Evolutionary conservation across 148 eudicot species (phyloP), one percentile per base, ranked within the genome.

Genomic region (Beta vulgaris): DNA sequence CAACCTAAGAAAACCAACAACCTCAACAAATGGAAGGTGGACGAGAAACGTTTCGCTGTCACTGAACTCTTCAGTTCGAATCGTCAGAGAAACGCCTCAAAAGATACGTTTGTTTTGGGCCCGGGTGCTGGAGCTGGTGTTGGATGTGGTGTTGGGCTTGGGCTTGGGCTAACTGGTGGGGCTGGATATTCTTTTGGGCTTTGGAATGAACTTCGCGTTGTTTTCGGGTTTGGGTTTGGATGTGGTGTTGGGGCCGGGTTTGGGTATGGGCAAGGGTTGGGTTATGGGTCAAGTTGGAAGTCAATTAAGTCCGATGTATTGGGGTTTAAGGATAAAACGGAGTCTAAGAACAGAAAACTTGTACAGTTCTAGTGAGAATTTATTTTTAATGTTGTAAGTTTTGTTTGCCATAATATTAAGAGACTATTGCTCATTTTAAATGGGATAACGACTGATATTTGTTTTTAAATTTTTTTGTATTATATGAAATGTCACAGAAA

Each of bases 191-290:
- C 82, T 25, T 83, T 84, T 39, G 83, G 83, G 85, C 67, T 78
- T 19, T 91, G 92, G 96, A 91, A 83, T 69, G 82, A 86, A 4
- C 73, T 91, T 2, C 77, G 70, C 31, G 14, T 83, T 67, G 92
- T 79, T 7, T 81, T 91, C 32, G 96, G 91, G 54, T 32, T 87
- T 23, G 92, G 96, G 39, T 71, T 80, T 31, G 92, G 92, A 1
- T 91, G 96, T 68, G 93, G 91, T 5, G 87, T 80, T 5, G 93
- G 93, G 4, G 62, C 82, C 13, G 93, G 91, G 73, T 58, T 90
- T 28, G 93, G 93, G 78, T 87, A 75, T 39, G 93, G 91, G 65
- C 82, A 74, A 37, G 93, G 91, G 31, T 5, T 82, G 2, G 93
- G 93, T 4, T 63, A 49, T 11, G 93, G 91, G 14, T 81, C 78